These are phyloP conservation scores for Alternaria hordeiaustralica DNA, from an alignment of 2,329 filamentous ascomycete species.

Conservation along the genomic window DNA sequence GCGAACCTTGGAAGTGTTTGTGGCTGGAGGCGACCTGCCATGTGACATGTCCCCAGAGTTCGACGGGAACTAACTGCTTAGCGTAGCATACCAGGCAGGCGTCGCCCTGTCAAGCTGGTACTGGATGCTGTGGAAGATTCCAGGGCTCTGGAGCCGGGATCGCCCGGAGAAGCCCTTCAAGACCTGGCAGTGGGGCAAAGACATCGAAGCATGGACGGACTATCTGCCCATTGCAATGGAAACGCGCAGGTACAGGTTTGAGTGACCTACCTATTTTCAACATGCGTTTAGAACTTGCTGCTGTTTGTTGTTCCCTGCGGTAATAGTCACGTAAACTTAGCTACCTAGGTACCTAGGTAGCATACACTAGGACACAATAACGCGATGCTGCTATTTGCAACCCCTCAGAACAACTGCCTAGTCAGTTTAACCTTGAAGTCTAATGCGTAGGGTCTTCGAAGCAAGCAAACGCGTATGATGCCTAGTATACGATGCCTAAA, in stretches of 20 bases:
- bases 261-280: too few species aligned
- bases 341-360: too few species aligned
- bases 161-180: too few species aligned
- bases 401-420: background rate
- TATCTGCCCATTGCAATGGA: background rate
- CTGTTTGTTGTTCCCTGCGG: background rate
- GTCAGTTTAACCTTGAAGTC: background rate
- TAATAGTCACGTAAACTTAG: background rate
- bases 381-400: background rate
- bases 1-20: background rate
- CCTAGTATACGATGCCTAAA: background rate
- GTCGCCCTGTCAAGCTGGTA: too few species aligned
- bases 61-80: too few species aligned
- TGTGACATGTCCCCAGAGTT: background rate
- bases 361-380: background rate
- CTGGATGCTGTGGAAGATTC: too few species aligned
- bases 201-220: too few species aligned
- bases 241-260: background rate
- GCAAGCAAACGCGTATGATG: background rate
- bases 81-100: too few species aligned
- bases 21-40: background rate
- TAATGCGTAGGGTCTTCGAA: background rate
- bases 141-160: too few species aligned
- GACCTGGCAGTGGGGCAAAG: too few species aligned
- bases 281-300: too few species aligned